Conservation (phyloP, 768 basidiomycete genomes). For the Tremella yokohamensis region DNA sequence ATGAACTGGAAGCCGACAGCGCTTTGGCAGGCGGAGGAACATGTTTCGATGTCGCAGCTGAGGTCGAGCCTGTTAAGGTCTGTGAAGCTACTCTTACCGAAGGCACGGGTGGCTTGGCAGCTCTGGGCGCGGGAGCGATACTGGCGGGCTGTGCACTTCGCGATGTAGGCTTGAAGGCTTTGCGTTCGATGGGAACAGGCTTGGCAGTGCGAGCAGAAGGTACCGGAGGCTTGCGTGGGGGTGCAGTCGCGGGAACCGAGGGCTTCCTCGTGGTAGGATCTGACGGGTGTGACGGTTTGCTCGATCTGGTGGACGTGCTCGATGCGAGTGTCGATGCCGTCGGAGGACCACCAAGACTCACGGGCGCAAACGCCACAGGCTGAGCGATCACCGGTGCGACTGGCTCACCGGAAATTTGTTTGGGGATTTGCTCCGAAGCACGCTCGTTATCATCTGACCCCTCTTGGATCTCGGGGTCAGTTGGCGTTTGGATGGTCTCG, state of each 20-base stretch:
- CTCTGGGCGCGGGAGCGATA: conserved; percentile 1
- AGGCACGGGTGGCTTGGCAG: background rate
- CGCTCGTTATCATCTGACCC: too few species aligned
- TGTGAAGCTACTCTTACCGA: background rate
- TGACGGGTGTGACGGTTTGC: too few species aligned
- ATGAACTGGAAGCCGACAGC: too few species aligned
- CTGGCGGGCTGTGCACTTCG: conserved; percentile 1
- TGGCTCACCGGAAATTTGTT: too few species aligned
- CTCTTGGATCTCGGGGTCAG: too few species aligned
- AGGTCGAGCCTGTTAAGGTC: background rate
- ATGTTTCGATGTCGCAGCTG: background rate
- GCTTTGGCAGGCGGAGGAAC: too few species aligned
- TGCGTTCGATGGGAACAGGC: conserved; percentile 5
- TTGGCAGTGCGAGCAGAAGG: background rate
- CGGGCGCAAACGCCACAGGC: too few species aligned
- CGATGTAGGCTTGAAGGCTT: conserved; percentile 22
- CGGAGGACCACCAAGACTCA: too few species aligned
- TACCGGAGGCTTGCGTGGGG: conserved; percentile 3
- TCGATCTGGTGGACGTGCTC: background rate
- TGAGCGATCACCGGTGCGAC: too few species aligned
- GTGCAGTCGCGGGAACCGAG: background rate
- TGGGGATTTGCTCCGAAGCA: too few species aligned
- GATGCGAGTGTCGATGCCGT: background rate
- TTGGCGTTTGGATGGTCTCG: too few species aligned
- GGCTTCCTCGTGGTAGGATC: too few species aligned